Evolutionary conservation across 2,329 filamentous ascomycete genomes (phyloP).

Genomic region (Cryphonectria carpinicola): DNA sequence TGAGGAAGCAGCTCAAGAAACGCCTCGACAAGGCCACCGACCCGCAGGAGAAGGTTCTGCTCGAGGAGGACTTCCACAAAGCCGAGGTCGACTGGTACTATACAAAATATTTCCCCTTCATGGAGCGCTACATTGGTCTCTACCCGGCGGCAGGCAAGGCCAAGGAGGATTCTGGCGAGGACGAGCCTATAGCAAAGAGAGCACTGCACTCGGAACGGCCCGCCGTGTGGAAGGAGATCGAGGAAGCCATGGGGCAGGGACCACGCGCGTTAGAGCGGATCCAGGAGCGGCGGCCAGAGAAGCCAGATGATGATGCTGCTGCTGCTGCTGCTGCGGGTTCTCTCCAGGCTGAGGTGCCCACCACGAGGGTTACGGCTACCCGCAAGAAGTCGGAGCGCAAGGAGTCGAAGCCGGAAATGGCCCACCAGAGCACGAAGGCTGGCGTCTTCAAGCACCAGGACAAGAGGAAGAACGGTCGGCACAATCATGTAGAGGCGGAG

Average conservation of each 20-base stretch:
- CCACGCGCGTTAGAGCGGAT: constrained; percentile 55
- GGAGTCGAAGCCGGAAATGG: neutral
- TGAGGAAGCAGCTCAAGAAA: constrained; percentile 67
- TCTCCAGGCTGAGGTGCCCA: neutral
- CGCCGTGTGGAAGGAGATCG: constrained; percentile 70
- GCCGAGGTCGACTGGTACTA: constrained; percentile 78
- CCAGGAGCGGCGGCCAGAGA: constrained; percentile 53
- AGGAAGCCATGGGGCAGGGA: constrained; percentile 65
- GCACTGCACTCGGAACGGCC: constrained; percentile 53
- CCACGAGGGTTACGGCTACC: neutral
- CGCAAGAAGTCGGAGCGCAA: neutral
- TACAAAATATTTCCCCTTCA: constrained; percentile 71
- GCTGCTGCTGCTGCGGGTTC: constrained; percentile 29
- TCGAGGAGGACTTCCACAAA: constrained; percentile 65
- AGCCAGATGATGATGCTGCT: neutral
- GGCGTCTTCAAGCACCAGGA: constrained; percentile 15
- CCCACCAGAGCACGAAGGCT: constrained; percentile 5
- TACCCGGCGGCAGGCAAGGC: constrained; percentile 50
- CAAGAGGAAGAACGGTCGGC: constrained; percentile 7
- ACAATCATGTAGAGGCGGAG: constrained; percentile 6
- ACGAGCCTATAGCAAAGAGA: constrained; percentile 44
- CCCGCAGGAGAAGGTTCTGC: constrained; percentile 52
- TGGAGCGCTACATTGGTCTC: constrained; percentile 70
- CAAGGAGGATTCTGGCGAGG: constrained; percentile 42
- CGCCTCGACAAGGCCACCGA: constrained; percentile 57